Base-by-base conservation (phyloP, 805 yeast species). In the Saccharomycopsis lassenensis region DNA sequence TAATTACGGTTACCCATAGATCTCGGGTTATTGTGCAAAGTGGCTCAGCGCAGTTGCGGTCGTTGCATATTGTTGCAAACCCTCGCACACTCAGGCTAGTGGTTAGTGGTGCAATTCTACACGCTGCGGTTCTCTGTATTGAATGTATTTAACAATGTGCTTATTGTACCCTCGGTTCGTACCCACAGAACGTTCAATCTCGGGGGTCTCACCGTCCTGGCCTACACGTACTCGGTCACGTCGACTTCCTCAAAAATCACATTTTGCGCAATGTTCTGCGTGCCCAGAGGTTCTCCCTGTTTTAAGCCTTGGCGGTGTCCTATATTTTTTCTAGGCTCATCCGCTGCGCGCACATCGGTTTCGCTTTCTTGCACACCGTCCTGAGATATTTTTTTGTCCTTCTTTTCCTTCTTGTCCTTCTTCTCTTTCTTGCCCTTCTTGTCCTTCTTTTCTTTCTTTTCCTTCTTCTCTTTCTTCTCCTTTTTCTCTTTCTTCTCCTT, bases 211-310 rank as follows among this genome's bases (percentile, higher is more conserved):
- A n/a, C n/a, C n/a, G n/a, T n/a, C n/a, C 10, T 27, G 14, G 14
- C n/a, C 17, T 25, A 33, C 27, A 33, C 97, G 89, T 10, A 83
- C 7, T 36, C 47, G 15, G 31, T 33, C 5, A 37, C 40, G n/a
- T 35, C 34, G 3, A 30, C 35, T 17, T 31, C 37, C 24, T 37
- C 46, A n/a, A 37, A 16, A 15, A 32, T 32, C 17, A 32, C n/a
- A 12, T 32, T 32, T 10, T 27, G 24, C 7, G 21, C 15, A 19
- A n/a, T 20, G 7, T 22, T 12, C n/a, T 26, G 7, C 15, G 29
- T n/a, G 7, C 11, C 29, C 14, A 11, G 15, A n/a, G 11, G 14
- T 36, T 35, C 22, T 11, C 24, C 23, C 25, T n/a, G n/a, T n/a
- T n/a, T n/a, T n/a, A n/a, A n/a, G n/a, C n/a, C n/a, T n/a, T n/a